phyloP scores from a whole-genome alignment of 2,329 filamentous ascomycete species.

The Alternaria infectoria region DNA sequence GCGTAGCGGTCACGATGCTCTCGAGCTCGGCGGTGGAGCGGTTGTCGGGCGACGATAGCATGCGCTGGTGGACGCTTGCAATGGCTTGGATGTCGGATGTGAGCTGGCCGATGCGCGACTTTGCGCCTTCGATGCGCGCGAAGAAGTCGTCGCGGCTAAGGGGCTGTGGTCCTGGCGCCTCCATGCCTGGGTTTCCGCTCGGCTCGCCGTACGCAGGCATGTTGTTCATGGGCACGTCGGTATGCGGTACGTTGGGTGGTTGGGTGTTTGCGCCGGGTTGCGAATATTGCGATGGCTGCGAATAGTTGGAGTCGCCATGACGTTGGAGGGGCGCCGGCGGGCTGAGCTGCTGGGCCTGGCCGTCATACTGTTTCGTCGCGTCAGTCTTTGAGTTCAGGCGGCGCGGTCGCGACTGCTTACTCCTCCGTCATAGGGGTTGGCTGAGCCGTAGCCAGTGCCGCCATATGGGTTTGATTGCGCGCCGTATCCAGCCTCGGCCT shows the following conservation, averaged over 20 bases:
- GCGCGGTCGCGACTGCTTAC: conserved; percentile 24
- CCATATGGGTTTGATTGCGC: conserved; percentile 48
- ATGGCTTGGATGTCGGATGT: conserved; percentile 72
- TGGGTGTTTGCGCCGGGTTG: conserved; percentile 30
- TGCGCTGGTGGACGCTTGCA: conserved; percentile 72
- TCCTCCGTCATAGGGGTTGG: conserved; percentile 40
- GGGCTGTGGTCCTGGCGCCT: conserved; percentile 59
- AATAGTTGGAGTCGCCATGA: conserved; percentile 47
- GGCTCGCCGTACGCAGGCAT: conserved; percentile 4
- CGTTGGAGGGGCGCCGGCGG: conserved; percentile 40
- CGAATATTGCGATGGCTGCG: conserved; percentile 49
- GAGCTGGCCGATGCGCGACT: conserved; percentile 71
- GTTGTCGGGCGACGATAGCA: conserved; percentile 69
- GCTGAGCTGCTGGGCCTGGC: conserved; percentile 27
- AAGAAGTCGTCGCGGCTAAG: conserved; percentile 73
- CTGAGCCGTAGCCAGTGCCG: conserved; percentile 37
- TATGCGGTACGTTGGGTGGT: conserved; percentile 19
- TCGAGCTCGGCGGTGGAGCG: conserved; percentile 64
- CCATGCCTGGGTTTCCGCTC: conserved; percentile 47
- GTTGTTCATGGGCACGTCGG: conserved; percentile 20
- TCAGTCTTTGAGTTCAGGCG: conserved; percentile 14
- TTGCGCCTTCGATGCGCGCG: conserved; percentile 68
- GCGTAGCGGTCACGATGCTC: conserved; percentile 71
- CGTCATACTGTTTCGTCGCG: conserved; percentile 25
- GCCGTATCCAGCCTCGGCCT: conserved; percentile 10